Percentiles rank a stretch among this genome's conserved stretches.
Conservation (phyloP, 2,329 filamentous ascomycete genomes). For the Calycina herbarum region DNA sequence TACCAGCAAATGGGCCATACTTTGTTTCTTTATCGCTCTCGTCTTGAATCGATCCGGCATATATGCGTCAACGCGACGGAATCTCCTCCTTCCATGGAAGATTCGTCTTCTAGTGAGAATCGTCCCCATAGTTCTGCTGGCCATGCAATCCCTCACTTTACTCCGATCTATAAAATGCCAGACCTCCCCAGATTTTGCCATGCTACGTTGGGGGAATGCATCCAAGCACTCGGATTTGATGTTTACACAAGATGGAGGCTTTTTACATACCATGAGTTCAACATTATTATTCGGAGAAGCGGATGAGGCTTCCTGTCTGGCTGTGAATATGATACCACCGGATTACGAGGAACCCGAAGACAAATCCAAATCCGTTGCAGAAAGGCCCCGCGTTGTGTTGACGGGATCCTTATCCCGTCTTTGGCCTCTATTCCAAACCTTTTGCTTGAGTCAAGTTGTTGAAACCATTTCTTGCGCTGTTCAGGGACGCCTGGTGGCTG, state of each 20-base stretch:
- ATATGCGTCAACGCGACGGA: slow-evolving; percentile 83
- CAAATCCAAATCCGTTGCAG: slow-evolving; percentile 10
- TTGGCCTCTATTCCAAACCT: slow-evolving; percentile 72
- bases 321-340: slow-evolving; percentile 68
- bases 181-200: slow-evolving; percentile 71
- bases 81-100: slow-evolving; percentile 73
- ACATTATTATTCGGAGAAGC: slow-evolving; percentile 70
- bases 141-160: slow-evolving; percentile 66
- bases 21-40: slow-evolving; percentile 82
- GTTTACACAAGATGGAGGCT: slow-evolving; percentile 67
- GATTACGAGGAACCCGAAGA: slow-evolving; percentile 48
- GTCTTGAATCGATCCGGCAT: slow-evolving; percentile 90
- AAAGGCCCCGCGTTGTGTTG: slow-evolving; percentile 23
- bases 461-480: slow-evolving; percentile 87
- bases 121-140: slow-evolving; percentile 68
- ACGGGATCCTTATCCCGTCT: slow-evolving; percentile 73
- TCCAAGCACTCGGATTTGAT: slow-evolving; percentile 66
- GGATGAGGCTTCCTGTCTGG: slow-evolving; percentile 72
- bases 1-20: slow-evolving; percentile 88
- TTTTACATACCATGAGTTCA: slow-evolving; percentile 72
- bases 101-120: slow-evolving; percentile 69
- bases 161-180: slow-evolving; percentile 91
- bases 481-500: slow-evolving; percentile 75
- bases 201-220: slow-evolving; percentile 68
- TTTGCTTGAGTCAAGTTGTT: slow-evolving; percentile 77